phyloP scores from a whole-genome alignment of 1,284 basidiomycete species.

The Ustilago loliicola region DNA sequence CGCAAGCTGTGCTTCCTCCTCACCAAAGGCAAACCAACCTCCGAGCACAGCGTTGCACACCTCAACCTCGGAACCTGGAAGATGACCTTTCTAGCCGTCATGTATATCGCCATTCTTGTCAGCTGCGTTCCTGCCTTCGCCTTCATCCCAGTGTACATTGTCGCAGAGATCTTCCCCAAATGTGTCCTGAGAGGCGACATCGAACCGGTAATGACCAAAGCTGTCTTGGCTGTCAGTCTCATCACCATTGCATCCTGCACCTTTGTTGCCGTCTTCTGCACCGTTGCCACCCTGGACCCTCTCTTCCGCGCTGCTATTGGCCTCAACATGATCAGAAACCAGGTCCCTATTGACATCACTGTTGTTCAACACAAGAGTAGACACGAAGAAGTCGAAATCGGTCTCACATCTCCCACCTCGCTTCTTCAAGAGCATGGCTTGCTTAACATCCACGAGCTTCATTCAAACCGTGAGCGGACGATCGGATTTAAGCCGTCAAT shows the following conservation, averaged over 20 bases:
- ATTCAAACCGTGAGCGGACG: background rate
- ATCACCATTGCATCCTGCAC: slow-evolving; percentile 21
- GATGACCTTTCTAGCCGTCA: slow-evolving; percentile 25
- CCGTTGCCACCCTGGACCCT: slow-evolving; percentile 29
- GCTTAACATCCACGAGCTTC: background rate
- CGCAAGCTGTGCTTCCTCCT: slow-evolving; percentile 20
- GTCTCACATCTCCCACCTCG: background rate
- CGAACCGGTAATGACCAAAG: background rate
- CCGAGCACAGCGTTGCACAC: background rate
- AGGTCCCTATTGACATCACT: slow-evolving; percentile 16
- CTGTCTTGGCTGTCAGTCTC: background rate
- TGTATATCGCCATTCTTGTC: slow-evolving; percentile 9
- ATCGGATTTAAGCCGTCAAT: background rate
- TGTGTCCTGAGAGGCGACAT: slow-evolving; percentile 12
- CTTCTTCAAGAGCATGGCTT: background rate
- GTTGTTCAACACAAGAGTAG: slow-evolving; percentile 11
- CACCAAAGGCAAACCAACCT: slow-evolving; percentile 13
- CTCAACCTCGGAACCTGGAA: slow-evolving; percentile 28
- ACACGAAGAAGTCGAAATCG: slow-evolving; percentile 7
- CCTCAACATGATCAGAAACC: slow-evolving; percentile 15
- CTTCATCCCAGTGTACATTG: slow-evolving; percentile 19
- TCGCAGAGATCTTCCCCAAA: background rate
- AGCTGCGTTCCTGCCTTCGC: slow-evolving; percentile 14
- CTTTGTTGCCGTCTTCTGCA: slow-evolving; percentile 22
- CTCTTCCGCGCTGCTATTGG: slow-evolving; percentile 39